Percentiles rank a stretch among this genome's conserved stretches.
Conservation (phyloP, 495 filamentous ascomycete species). For the Melanomma pulvis-pyrius region DNA sequence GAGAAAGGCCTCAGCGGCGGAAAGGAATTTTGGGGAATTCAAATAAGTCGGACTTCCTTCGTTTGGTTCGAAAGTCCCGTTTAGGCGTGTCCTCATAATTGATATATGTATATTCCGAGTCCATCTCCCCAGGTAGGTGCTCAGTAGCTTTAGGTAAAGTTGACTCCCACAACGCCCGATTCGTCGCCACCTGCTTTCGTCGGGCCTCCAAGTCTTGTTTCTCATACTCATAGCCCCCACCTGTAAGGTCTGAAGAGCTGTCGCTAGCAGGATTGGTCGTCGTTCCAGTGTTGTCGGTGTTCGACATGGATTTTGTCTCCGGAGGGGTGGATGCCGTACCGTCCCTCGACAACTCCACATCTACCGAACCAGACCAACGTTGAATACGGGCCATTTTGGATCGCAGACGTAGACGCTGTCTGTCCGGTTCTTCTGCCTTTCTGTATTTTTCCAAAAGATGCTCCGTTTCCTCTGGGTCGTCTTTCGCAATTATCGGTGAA, state of each 20-base stretch:
- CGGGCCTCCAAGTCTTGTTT: neutral
- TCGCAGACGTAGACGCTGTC: constrained; percentile 3
- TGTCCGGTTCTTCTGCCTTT: constrained; percentile 16
- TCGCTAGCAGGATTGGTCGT: neutral
- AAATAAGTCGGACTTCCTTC: neutral
- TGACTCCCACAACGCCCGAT: constrained; percentile 24
- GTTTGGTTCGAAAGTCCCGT: neutral
- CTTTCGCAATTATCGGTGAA: constrained; percentile 8
- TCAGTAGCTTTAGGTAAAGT: constrained; percentile 22
- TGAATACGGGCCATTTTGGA: neutral
- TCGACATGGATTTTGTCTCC: neutral
- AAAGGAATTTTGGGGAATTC: neutral
- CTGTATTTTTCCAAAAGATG: constrained; percentile 10
- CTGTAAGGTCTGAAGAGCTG: neutral
- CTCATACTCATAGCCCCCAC: neutral
- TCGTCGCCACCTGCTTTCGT: neutral
- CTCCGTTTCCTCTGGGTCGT: neutral
- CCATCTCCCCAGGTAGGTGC: neutral
- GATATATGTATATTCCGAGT: constrained; percentile 13
- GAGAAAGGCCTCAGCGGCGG: neutral
- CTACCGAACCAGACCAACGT: neutral
- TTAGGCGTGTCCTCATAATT: neutral
- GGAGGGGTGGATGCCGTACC: neutral
- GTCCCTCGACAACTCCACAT: neutral
- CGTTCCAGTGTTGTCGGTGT: neutral